Evolutionary conservation across 345 rosid species (phyloP).

Genomic region (Physaria fendleri): DNA sequence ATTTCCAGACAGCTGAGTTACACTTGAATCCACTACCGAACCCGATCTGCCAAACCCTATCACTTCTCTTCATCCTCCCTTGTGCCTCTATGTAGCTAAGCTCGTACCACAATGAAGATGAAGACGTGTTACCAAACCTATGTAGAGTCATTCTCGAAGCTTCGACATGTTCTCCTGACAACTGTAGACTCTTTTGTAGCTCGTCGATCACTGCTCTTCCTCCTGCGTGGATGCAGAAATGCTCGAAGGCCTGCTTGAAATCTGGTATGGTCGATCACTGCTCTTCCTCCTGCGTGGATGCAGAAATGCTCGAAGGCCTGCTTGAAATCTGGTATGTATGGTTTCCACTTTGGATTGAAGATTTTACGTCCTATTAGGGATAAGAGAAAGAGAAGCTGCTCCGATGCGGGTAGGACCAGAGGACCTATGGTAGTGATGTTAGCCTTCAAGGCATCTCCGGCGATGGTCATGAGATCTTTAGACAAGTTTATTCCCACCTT

Average conservation of each 20-base stretch:
- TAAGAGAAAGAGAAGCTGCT: conserved; percentile 53
- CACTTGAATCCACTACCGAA: conserved; percentile 94
- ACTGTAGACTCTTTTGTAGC: conserved; percentile 63
- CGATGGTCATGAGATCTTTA: conserved; percentile 72
- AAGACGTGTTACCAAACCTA: conserved; percentile 79
- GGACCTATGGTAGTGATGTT: conserved; percentile 79
- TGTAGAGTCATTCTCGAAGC: conserved; percentile 82
- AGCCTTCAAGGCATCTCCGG: conserved; percentile 70
- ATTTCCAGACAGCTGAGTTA: conserved; percentile 88
- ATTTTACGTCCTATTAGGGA: conserved; percentile 61
- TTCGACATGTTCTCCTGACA: conserved; percentile 64
- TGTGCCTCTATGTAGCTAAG: conserved; percentile 69
- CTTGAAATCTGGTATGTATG: conserved; percentile 81
- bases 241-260: conserved; percentile 85
- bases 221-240: conserved; percentile 90
- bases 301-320: conserved; percentile 89
- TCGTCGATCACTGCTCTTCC: conserved; percentile 84
- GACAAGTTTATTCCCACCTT: conserved; percentile 55
- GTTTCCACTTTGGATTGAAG: conserved; percentile 60
- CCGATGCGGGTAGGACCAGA: conserved; percentile 67
- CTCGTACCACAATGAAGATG: conserved; percentile 82
- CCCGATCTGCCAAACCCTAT: conserved; percentile 75
- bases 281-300: conserved; percentile 87
- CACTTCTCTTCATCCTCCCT: conserved; percentile 65
- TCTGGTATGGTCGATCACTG: conserved; percentile 79